Evolutionary conservation across 2,329 filamentous ascomycete species (phyloP), one percentile per base, ranked within the genome.

Genomic region (Fusarium hostae): DNA sequence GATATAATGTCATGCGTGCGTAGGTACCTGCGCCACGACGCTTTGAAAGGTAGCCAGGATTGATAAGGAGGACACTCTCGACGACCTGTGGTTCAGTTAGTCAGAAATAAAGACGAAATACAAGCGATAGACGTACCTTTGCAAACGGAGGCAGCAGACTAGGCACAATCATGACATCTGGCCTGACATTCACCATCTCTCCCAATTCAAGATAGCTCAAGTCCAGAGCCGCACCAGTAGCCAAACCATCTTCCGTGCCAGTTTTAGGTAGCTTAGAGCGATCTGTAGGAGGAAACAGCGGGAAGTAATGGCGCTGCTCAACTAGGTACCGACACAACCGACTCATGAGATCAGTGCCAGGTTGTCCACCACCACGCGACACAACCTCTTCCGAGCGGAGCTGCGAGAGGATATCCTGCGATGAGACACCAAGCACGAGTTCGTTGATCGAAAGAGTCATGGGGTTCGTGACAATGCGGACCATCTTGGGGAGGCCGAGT

Each of bases 401-500:
- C 81, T 98, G 94, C 70, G 90, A 94, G 3, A 99, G 85, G 6
- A 94, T 84, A 78, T 99, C 96, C 76, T 97, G 92, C 1, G 91
- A 92, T 30, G 92, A 94, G 74, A 98, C 87, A 8, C 93, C 94
- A 30, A 98, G 82, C 3, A 95, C 87, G 45, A 91, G 88, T 81
- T 98, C 96, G 81, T 99, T 99, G 71, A 98, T 86, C 9, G 90
- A 93, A 6, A 98, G 82, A 12, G 93, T 94, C 86, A 97, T 95
- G 2, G 96, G 96, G 78, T 98, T 98, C 4, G 94, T 94, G 20
- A 98, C 89, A 74, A 97, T 88, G 60, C 89, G 90, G 15, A 88
- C 92, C 62, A 91, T 86, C 79, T 94, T 95, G 15, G 92, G 92
- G 9, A 98, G 86, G 8, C 92, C 93, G 10, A 97, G 87, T 22